phyloP scores from a whole-genome alignment of 2,329 filamentous ascomycete genomes.

The Trichoderma atroviride region DNA sequence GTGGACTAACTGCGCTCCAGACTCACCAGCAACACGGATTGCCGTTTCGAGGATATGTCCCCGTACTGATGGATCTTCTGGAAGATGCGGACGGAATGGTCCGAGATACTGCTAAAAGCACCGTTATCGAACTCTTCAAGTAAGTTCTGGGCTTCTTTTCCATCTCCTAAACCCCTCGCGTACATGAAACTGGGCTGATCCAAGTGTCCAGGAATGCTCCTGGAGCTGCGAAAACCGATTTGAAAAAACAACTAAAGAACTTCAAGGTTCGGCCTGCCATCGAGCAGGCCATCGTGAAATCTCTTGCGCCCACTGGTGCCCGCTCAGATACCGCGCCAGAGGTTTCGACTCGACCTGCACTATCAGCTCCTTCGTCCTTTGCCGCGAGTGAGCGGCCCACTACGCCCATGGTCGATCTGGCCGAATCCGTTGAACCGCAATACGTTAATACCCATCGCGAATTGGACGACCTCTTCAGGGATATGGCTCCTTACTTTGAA shows the following conservation, averaged over 20 bases:
- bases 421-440: slow-evolving; percentile 74
- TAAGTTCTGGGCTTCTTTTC: slow-evolving; percentile 42
- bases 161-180: not conserved
- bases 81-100: slow-evolving; percentile 90
- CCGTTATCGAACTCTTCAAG: slow-evolving; percentile 86
- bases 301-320: slow-evolving; percentile 60
- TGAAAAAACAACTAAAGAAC: slow-evolving; percentile 82
- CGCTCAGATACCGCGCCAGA: slow-evolving; percentile 47
- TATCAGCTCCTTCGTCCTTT: slow-evolving; percentile 54
- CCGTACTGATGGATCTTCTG: slow-evolving; percentile 78
- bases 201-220: slow-evolving; percentile 65
- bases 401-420: slow-evolving; percentile 67
- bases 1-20: slow-evolving; percentile 45
- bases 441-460: slow-evolving; percentile 85
- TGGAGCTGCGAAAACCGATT: slow-evolving; percentile 80
- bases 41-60: slow-evolving; percentile 81
- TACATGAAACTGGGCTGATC: slow-evolving; percentile 23
- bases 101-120: slow-evolving; percentile 78
- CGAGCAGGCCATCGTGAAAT: slow-evolving; percentile 76
- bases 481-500: slow-evolving; percentile 82
- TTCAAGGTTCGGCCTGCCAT: slow-evolving; percentile 88
- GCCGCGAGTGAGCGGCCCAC: slow-evolving; percentile 53
- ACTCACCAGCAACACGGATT: slow-evolving; percentile 81
- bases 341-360: slow-evolving; percentile 45
- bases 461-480: slow-evolving; percentile 82